These are phyloP conservation scores for Haplosporangium gracile DNA, from an alignment of 192 early-diverging fungal species.

Conservation along the genomic window DNA sequence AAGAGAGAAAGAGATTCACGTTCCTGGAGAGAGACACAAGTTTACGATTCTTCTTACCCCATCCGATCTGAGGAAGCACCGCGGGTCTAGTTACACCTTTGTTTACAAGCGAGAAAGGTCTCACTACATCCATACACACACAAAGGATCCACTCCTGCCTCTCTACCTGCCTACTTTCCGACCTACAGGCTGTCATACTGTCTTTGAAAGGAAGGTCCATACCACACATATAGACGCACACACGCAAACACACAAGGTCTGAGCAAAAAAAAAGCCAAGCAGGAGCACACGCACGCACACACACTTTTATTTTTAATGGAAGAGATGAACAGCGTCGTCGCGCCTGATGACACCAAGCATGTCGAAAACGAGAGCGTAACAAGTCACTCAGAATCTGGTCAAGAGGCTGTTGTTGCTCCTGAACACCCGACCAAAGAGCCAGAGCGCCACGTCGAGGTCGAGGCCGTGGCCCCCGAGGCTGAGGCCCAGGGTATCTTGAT, in stretches of 20 bases:
- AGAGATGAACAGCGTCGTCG: background rate
- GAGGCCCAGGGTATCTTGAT: slow-evolving; percentile 7
- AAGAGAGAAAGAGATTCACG: background rate
- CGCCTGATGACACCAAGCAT: background rate
- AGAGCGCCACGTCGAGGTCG: background rate
- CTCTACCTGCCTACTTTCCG: too few species aligned
- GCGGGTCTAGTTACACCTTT: background rate
- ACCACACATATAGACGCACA: background rate
- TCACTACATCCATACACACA: background rate
- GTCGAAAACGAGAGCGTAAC: background rate
- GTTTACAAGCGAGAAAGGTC: background rate
- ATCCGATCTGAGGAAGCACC: background rate
- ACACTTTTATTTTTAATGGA: background rate
- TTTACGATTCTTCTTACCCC: background rate
- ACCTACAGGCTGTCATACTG: background rate
- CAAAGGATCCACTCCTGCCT: background rate
- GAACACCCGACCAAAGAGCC: background rate
- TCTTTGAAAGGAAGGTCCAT: background rate
- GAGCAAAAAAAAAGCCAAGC: background rate
- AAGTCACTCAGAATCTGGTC: background rate
- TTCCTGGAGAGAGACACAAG: background rate
- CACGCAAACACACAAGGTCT: background rate
- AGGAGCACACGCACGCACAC: background rate
- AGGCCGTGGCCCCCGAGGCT: background rate
- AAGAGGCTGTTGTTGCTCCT: background rate